phyloP scores from a whole-genome alignment of 2,329 filamentous ascomycete genomes.

The Aspergillus sp. region DNA sequence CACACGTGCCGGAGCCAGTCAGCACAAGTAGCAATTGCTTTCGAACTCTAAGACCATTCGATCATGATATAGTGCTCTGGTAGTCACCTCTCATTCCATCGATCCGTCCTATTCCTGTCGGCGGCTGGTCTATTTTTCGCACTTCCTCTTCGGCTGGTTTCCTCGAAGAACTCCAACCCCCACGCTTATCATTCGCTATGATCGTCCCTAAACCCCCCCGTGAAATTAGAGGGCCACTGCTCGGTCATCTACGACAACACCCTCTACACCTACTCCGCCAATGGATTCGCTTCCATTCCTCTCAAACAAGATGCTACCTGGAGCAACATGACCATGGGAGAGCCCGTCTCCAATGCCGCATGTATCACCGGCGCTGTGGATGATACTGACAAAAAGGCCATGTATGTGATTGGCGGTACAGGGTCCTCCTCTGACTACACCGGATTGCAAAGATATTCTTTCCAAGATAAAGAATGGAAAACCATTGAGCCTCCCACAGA shows the following conservation, averaged over 20 bases:
- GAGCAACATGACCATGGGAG: slow-evolving; percentile 61
- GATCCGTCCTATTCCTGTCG: slow-evolving; percentile 9
- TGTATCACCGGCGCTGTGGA: slow-evolving; percentile 68
- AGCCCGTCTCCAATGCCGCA: slow-evolving; percentile 66
- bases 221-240: slow-evolving; percentile 71
- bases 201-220: slow-evolving; percentile 63
- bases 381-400: slow-evolving; percentile 52
- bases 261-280: slow-evolving; percentile 74
- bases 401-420: slow-evolving; percentile 81
- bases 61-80: slow-evolving; percentile 35
- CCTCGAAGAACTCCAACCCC: slow-evolving; percentile 13
- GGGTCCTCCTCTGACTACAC: slow-evolving; percentile 55
- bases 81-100: slow-evolving; percentile 22
- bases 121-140: slow-evolving; percentile 20
- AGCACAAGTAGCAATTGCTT: background rate
- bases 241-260: slow-evolving; percentile 75
- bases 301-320: slow-evolving; percentile 68
- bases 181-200: slow-evolving; percentile 48
- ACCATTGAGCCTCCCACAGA: slow-evolving; percentile 46
- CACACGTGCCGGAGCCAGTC: no score
- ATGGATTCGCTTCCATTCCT: slow-evolving; percentile 69
- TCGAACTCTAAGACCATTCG: slow-evolving; percentile 1
- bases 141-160: slow-evolving; percentile 25
- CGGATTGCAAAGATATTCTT: slow-evolving; percentile 69
- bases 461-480: slow-evolving; percentile 55